Evolutionary conservation across 441 rosid genomes (phyloP), one percentile per base, ranked within the genome.

Genomic region (Gossypium gossypioides): DNA sequence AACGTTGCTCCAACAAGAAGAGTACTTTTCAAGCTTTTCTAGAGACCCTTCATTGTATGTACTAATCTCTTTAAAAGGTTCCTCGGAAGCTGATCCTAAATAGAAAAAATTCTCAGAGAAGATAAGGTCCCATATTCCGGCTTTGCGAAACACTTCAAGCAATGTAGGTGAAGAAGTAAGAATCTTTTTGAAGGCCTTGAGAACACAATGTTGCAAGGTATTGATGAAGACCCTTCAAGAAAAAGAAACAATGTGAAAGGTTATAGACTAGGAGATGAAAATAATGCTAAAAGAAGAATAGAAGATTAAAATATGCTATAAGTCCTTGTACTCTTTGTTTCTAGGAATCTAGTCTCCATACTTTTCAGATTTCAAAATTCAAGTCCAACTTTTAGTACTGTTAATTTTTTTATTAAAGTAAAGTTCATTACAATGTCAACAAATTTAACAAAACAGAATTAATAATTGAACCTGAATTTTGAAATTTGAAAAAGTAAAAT

Each of bases 81-180:
- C 86, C 72, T 80, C 88, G 42, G 79, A 79, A 71, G 81, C 56
- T 4, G 78, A 72, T 65, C 78, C 83, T 73, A 82, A 87, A 81
- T 88, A 86, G 85, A 90, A 90, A 78, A 88, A 85, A 50, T 86
- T 84, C 76, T 90, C 93, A 21, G 96, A 90, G 84, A 90, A 90
- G 58, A 90, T 75, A 77, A 90, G 90, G 74, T 87, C 93, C 96
- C 96, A 90, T 55, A 90, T 64, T 24, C 93, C 86, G 75, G 87
- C 93, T 68, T 83, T 85, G 78, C 96, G 81, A 21, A 87, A 81
- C 67, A 84, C 75, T 77, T 87, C 90, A 59, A 90, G 83, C 24
- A 79, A 78, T 57, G 24, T 59, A 63, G 90, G 81, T 60, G 85
- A 83, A 37, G 86, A 86, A 77, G 77, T 86, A 81, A 90, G 86